Percentiles rank a stretch among this genome's conserved stretches.
These are phyloP conservation scores for Syzygium aqueum DNA, from an alignment of 345 rosid genomes.

Conservation along the genomic window DNA sequence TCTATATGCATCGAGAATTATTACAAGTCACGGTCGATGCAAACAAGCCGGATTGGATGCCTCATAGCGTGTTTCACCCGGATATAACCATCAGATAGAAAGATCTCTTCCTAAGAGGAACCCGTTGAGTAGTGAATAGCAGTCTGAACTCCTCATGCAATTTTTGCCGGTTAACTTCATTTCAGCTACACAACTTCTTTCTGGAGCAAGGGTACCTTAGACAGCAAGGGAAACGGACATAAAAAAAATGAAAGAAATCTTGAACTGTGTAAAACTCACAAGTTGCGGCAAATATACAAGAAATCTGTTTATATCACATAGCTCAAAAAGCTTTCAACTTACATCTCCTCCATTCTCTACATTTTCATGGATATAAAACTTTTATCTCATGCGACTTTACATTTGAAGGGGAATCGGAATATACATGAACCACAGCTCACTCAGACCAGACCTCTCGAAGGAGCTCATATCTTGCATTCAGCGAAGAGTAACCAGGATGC, in stretches of 20 bases:
- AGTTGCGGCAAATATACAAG: background rate
- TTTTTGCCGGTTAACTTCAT: background rate
- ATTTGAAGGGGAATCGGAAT: background rate
- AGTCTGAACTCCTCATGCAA: background rate
- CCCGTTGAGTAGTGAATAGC: background rate
- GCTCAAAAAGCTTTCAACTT: background rate
- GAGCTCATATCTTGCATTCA: conserved; percentile 67
- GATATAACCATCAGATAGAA: background rate
- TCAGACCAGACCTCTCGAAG: conserved; percentile 79
- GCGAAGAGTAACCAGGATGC: background rate
- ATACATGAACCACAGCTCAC: conserved; percentile 8
- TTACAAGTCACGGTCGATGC: background rate
- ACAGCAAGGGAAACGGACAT: background rate
- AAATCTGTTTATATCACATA: background rate
- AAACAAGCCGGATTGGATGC: background rate
- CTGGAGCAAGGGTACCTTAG: background rate
- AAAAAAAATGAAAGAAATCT: background rate
- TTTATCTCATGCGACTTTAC: background rate
- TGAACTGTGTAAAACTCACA: background rate
- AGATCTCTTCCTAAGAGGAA: background rate
- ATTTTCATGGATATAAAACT: background rate
- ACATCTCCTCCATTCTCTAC: background rate
- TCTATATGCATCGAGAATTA: background rate
- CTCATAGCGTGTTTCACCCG: background rate
- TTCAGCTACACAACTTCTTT: background rate